Conservation (phyloP, 2,329 filamentous ascomycete genomes). For the Colletotrichum godetiae region DNA sequence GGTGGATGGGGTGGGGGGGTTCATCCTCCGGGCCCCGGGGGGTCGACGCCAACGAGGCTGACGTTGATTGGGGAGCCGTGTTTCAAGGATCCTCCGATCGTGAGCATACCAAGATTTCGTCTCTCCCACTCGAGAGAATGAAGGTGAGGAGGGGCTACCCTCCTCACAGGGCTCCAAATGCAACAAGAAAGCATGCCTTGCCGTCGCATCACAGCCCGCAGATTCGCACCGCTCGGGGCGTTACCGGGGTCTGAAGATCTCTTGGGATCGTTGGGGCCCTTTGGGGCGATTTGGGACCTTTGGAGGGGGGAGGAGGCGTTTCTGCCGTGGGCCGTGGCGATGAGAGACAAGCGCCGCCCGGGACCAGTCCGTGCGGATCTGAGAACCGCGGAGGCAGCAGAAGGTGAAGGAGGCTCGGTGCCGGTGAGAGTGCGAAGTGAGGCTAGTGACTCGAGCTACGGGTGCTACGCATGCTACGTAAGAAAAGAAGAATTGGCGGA, state of each 20-base stretch:
- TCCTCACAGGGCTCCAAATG: not conserved
- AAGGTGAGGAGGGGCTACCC: no score
- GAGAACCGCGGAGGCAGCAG: slow-evolving; percentile 16
- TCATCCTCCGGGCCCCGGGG: slow-evolving; percentile 9
- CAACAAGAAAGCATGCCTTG: slow-evolving; percentile 16
- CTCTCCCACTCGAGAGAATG: not conserved
- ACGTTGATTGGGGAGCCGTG: slow-evolving; percentile 27
- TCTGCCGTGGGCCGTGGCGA: slow-evolving; percentile 28
- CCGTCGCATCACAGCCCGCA: slow-evolving; percentile 15
- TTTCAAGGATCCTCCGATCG: slow-evolving; percentile 29
- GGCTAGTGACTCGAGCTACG: not conserved
- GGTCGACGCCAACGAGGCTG: slow-evolving; percentile 15
- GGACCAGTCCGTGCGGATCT: slow-evolving; percentile 34
- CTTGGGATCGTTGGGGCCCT: slow-evolving; percentile 7
- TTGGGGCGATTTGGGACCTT: not conserved
- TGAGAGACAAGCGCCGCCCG: slow-evolving; percentile 24
- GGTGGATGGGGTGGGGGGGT: not conserved
- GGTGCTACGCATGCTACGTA: not conserved
- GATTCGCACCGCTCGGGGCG: slow-evolving; percentile 24
- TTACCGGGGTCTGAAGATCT: slow-evolving; percentile 19
- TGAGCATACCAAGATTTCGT: slow-evolving; percentile 6
- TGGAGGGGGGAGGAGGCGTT: slow-evolving; percentile 5
- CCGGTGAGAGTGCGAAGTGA: not conserved
- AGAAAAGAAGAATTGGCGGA: not conserved
- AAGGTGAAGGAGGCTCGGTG: not conserved